Evolutionary conservation across 148 eudicot species (phyloP), one percentile per base, ranked within the genome.

Genomic region (Nepenthes mirabilis): DNA sequence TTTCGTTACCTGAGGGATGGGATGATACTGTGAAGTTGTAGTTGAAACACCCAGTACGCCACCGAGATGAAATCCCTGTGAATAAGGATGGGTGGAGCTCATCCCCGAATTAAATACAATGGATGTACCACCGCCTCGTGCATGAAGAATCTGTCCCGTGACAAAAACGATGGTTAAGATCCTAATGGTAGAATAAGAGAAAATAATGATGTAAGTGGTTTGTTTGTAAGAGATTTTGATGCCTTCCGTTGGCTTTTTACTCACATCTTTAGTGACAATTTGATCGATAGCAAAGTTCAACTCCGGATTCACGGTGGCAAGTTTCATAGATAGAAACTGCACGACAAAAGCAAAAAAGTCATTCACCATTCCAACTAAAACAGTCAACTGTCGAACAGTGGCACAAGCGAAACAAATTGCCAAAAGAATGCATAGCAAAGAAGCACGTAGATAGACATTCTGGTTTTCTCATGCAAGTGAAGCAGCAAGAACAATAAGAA

Each of bases 311-410:
- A 91, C 96, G 11, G 98, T 80, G n/a, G 98, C 88, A 34, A 91
- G 98, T 72, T 91, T 91, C 98, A 88, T 88, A 9, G 98, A 91
- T 51, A 91, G 71, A 74, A 91, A 91, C 98, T 91, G 96, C 75
- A 83, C 47, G n/a, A 54, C 55, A 37, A 52, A 14, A 49, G 32
- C 32, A 52, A 2, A 52, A n/a, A 7, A 14, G 6, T 40, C 45
- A 40, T 40, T 1, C 8, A 8, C 8, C 45, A 40, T 3, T 40
- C 60, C 45, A 40, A 40, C 45, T 40, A 8, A 40, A 40, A 40
- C 8, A 8, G 8, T 40, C 45, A 40, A 40, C 8, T 4, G 6
- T 3, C 6, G 8, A 40, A 40, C 8, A 40, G 45, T 40, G 45
- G 45, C 45, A 40, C 45, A 40, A 3, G 8, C 4, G 45, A 4